phyloP scores from a whole-genome alignment of 805 yeast genomes.

The Wickerhamiella alocasiicola region DNA sequence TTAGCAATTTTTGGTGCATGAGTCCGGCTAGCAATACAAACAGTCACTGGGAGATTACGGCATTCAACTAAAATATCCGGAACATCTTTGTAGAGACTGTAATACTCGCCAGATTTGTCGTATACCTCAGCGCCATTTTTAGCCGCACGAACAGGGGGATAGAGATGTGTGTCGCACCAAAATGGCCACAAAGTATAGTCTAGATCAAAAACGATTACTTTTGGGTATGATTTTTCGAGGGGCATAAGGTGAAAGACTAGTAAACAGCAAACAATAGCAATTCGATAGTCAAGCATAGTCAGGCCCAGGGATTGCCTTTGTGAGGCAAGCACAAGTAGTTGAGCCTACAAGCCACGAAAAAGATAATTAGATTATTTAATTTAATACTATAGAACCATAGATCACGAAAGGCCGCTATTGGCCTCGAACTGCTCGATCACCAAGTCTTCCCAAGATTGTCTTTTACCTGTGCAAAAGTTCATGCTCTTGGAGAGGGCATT shows the following conservation, averaged over 20 bases:
- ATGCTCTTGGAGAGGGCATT: constrained; percentile 43
- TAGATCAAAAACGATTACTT: constrained; percentile 57
- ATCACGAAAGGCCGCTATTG: too few species aligned
- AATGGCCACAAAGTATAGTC: constrained; percentile 72
- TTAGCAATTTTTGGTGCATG: constrained; percentile 66
- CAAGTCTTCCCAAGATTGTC: constrained; percentile 21
- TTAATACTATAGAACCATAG: too few species aligned
- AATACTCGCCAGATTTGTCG: constrained; percentile 43
- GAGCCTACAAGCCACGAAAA: too few species aligned
- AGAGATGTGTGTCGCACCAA: constrained; percentile 70
- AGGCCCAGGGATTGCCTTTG: too few species aligned
- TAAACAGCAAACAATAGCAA: too few species aligned
- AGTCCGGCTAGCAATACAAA: constrained; percentile 70
- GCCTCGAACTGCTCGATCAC: constrained; percentile 15
- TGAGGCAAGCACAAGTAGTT: too few species aligned
- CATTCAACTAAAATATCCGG: constrained; percentile 47
- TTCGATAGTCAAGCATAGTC: too few species aligned
- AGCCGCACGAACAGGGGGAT: constrained; percentile 38
- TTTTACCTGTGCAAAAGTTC: constrained; percentile 19
- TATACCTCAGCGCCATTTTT: constrained; percentile 29
- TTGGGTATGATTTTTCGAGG: constrained; percentile 28
- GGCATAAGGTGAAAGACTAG: too few species aligned
- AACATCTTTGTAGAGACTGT: constrained; percentile 57
- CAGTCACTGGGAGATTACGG: constrained; percentile 33
- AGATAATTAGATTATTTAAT: too few species aligned